Base-by-base conservation (phyloP, 148 eudicot species). In the Bassia scoparia region DNA sequence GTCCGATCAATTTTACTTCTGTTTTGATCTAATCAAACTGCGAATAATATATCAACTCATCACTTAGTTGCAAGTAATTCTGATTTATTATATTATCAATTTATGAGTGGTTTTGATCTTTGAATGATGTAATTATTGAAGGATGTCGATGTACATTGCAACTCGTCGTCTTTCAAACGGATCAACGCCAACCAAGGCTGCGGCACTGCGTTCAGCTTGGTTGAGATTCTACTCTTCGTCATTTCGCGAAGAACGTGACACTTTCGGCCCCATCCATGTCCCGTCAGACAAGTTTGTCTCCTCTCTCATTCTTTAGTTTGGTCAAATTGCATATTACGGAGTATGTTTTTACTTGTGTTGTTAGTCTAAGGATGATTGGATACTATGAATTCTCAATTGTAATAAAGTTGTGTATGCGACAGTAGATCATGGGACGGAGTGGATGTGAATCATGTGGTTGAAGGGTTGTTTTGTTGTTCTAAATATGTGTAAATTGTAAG, bases 211-310 rank as follows among this genome's bases (percentile, higher is more conserved):
- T 20, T 68, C 74, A 5, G n/a, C 81, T 10, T 81, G 75, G 46
- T 58, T 79, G 58, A 82, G 98, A 75, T 85, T 80, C 65, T 84
- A 78, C 78, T 79, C 97, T 0, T 69, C 91, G 0, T 72, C 84
- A 49, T 94, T 89, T 48, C 79, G 98, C 71, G 97, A 91, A 58
- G 98, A 94, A 48, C 78, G 82, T 50, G 98, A 89, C 68, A 91
- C 93, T 24, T 94, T 91, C 60, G 98, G 98, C 2, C 93, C 97
- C 3, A 91, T 94, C 67, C 82, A 69, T 31, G 98, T 94, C 16
- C 96, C 98, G 15, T 73, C 84, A 21, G 89, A 89, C 69, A 93
- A 89, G 98, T 93, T 41, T 50, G 86, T 84, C 31, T 54, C 70
- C 68, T 74, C 53, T 58, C 74, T 33, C 24, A 59, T 37, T 63